phyloP scores from a whole-genome alignment of 148 eudicot species.

The Rhododendron williamsianum region DNA sequence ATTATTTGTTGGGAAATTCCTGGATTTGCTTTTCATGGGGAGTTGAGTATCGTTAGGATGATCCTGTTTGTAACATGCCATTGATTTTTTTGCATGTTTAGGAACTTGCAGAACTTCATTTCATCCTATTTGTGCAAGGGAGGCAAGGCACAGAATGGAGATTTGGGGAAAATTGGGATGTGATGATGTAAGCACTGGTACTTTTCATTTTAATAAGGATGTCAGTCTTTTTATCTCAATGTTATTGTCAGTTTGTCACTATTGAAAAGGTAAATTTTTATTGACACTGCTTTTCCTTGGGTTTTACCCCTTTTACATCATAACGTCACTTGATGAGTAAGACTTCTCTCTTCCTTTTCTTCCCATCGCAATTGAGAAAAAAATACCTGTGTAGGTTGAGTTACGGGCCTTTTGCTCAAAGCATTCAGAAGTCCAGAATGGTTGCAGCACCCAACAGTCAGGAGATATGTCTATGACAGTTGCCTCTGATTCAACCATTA shows the following conservation, averaged over 20 bases:
- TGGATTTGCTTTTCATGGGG: neutral
- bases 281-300: neutral
- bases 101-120: slow-evolving; percentile 93
- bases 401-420: slow-evolving; percentile 80
- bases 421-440: slow-evolving; percentile 55
- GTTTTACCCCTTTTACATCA: neutral
- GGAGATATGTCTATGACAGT: slow-evolving; percentile 26
- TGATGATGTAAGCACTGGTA: slow-evolving; percentile 72
- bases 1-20: neutral
- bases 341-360: neutral
- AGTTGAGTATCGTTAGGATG: neutral
- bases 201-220: slow-evolving; percentile 1
- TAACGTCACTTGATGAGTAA: neutral
- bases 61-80: slow-evolving; percentile 17
- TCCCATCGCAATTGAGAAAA: neutral
- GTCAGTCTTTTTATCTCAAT: slow-evolving; percentile 1
- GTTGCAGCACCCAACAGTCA: slow-evolving; percentile 15
- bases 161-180: slow-evolving; percentile 91
- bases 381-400: slow-evolving; percentile 53
- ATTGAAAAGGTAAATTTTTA: too few species aligned
- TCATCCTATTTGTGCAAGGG: slow-evolving; percentile 97
- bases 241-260: neutral
- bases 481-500: slow-evolving; percentile 28
- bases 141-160: slow-evolving; percentile 86
- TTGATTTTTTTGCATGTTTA: slow-evolving; percentile 30